These are phyloP conservation scores for Curvularia eragrostidis DNA, from an alignment of 2,329 filamentous ascomycete species.

Conservation along the genomic window DNA sequence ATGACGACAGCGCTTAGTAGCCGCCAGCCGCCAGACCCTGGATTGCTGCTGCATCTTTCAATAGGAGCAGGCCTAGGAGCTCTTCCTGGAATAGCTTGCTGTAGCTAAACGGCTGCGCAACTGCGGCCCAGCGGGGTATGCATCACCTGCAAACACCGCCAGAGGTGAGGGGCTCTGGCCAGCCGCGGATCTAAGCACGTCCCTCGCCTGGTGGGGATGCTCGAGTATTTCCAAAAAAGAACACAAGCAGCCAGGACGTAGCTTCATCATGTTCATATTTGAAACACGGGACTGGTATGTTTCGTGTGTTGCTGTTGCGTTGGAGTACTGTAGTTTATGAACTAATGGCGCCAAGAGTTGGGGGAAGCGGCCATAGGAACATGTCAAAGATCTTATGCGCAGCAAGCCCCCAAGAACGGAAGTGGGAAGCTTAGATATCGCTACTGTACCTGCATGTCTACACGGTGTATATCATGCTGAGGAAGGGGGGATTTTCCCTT, in stretches of 20 bases:
- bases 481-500: background rate
- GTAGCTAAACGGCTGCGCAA: background rate
- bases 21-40: conserved; percentile 12
- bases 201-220: background rate
- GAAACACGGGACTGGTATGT: background rate
- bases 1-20: conserved; percentile 23
- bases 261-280: background rate
- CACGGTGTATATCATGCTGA: background rate
- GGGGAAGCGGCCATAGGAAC: conserved; percentile 15
- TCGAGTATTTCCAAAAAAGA: background rate
- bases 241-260: background rate
- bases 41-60: conserved; percentile 5
- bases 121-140: background rate
- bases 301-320: conserved; percentile 1
- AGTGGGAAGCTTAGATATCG: conserved; percentile 9
- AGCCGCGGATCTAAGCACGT: background rate
- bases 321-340: background rate
- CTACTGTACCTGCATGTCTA: background rate
- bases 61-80: background rate
- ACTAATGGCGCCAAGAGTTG: conserved; percentile 15
- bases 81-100: background rate
- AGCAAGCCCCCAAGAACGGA: conserved; percentile 22
- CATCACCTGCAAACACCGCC: background rate
- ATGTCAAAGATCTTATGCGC: conserved; percentile 17
- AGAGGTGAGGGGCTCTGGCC: background rate